These are phyloP conservation scores for Penicillium psychrofluorescens DNA, from an alignment of 495 filamentous ascomycete species.

Conservation along the genomic window DNA sequence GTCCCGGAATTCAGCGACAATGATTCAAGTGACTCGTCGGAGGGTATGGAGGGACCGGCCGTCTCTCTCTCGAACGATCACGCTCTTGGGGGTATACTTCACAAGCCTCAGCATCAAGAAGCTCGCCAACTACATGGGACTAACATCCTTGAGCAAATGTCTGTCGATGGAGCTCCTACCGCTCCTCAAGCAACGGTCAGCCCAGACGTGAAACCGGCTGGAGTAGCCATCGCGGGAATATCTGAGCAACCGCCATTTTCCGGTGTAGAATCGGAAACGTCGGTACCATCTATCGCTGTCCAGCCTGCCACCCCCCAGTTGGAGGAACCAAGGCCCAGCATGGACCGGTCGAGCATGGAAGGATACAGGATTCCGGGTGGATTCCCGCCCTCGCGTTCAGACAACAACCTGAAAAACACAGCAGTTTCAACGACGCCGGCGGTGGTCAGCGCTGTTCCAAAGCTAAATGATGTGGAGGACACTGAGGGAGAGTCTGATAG, in stretches of 20 bases:
- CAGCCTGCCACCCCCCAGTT: slow-evolving; percentile 18
- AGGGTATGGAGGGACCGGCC: slow-evolving; percentile 12
- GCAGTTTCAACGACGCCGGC: slow-evolving; percentile 3
- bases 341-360: slow-evolving; percentile 31
- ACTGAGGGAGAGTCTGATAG: slow-evolving; percentile 52
- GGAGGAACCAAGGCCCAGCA: slow-evolving; percentile 21
- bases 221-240: not conserved
- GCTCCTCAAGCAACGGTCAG: not conserved
- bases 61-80: slow-evolving; percentile 55
- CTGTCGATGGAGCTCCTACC: slow-evolving; percentile 2
- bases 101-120: slow-evolving; percentile 11
- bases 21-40: slow-evolving; percentile 30
- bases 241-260: slow-evolving; percentile 2
- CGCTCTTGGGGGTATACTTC: slow-evolving; percentile 52
- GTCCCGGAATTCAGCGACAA: slow-evolving; percentile 28
- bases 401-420: slow-evolving; percentile 10
- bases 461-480: slow-evolving; percentile 16
- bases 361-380: slow-evolving; percentile 29
- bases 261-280: slow-evolving; percentile 4
- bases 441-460: slow-evolving; percentile 7
- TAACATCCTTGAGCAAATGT: slow-evolving; percentile 9
- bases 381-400: slow-evolving; percentile 24
- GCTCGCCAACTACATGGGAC: not conserved
- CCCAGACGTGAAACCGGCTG: not conserved
- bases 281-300: slow-evolving; percentile 38